A percentile compares a stretch with the other conserved stretches of the same genome.
Conservation (phyloP, 768 basidiomycete species). For the Tremella mesenterica region DNA sequence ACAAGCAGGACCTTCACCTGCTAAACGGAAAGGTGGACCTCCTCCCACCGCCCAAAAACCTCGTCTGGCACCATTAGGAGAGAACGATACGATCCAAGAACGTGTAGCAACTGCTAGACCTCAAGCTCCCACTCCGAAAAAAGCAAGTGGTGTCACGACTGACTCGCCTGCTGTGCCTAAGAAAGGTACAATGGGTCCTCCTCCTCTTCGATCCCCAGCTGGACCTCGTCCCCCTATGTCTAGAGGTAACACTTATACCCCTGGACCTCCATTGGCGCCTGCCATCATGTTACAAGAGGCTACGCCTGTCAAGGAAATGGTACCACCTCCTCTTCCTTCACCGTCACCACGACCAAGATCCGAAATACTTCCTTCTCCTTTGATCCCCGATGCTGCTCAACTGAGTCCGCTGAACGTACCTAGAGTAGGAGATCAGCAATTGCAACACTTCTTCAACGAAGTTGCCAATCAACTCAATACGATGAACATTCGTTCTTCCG, state of each 20-base stretch:
- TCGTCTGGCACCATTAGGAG: constrained; percentile 20
- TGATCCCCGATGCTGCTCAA: constrained; percentile 18
- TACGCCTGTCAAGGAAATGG: constrained; percentile 34
- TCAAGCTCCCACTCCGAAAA: constrained; percentile 45
- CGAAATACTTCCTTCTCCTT: constrained; percentile 7
- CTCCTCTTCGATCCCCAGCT: constrained; percentile 18
- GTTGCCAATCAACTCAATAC: constrained; percentile 69
- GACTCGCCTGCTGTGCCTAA: constrained; percentile 6
- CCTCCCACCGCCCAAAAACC: constrained; percentile 12
- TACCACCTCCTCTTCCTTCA: constrained; percentile 21
- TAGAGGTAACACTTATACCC: constrained; percentile 21
- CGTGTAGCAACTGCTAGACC: constrained; percentile 32
- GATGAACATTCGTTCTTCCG: constrained; percentile 55
- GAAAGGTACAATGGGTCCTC: constrained; percentile 10
- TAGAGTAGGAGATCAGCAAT: constrained; percentile 61
- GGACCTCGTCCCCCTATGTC: constrained; percentile 43
- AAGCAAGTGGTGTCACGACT: constrained; percentile 36
- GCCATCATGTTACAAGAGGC: constrained; percentile 39
- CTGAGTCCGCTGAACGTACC: constrained; percentile 54
- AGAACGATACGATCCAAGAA: constrained; percentile 34
- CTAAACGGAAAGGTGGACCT: constrained; percentile 32
- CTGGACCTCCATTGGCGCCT: no score
- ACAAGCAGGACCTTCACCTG: constrained; percentile 16
- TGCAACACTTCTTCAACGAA: constrained; percentile 78
- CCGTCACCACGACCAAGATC: constrained; percentile 17